Evolutionary conservation across 164 flowering plant genomes (phyloP).

Genomic region (Magnolia sinica): DNA sequence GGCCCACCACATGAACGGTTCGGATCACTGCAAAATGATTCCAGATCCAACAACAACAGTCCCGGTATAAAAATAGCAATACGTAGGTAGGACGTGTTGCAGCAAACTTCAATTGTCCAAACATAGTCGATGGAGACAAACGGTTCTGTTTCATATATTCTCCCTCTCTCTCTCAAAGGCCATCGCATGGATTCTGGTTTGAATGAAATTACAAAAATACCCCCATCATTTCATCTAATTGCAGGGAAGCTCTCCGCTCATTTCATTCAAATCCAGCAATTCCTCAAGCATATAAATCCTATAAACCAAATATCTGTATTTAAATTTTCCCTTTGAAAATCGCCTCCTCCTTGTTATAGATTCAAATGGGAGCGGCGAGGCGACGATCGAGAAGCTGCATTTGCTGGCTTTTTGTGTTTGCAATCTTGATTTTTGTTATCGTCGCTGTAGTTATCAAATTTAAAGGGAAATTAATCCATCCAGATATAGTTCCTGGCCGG

Average conservation of each 20-base stretch:
- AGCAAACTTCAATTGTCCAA: too few relatives aligned
- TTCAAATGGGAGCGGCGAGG: slow-evolving; percentile 44
- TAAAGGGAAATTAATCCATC: slow-evolving; percentile 25
- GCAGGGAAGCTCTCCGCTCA: background rate
- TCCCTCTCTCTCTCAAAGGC: too few relatives aligned
- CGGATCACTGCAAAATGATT: too few relatives aligned
- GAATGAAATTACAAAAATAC: background rate
- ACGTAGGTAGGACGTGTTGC: too few relatives aligned
- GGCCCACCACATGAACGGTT: too few relatives aligned
- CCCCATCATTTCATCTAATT: background rate
- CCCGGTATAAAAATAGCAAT: too few relatives aligned
- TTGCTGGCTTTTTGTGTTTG: slow-evolving; percentile 52
- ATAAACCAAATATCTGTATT: background rate
- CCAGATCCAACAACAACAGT: too few relatives aligned
- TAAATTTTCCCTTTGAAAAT: too few relatives aligned
- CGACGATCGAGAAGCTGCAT: slow-evolving; percentile 36
- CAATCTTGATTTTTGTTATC: slow-evolving; percentile 41
- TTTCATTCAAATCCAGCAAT: background rate
- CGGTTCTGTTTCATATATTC: too few relatives aligned
- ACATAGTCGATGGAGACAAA: too few relatives aligned
- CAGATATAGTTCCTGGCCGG: slow-evolving; percentile 72
- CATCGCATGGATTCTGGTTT: too few relatives aligned
- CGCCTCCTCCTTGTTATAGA: background rate
- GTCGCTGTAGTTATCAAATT: slow-evolving; percentile 38
- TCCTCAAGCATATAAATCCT: background rate